Evolutionary conservation across 805 yeast genomes (phyloP).

Genomic region (Blastobotrys parvus): DNA sequence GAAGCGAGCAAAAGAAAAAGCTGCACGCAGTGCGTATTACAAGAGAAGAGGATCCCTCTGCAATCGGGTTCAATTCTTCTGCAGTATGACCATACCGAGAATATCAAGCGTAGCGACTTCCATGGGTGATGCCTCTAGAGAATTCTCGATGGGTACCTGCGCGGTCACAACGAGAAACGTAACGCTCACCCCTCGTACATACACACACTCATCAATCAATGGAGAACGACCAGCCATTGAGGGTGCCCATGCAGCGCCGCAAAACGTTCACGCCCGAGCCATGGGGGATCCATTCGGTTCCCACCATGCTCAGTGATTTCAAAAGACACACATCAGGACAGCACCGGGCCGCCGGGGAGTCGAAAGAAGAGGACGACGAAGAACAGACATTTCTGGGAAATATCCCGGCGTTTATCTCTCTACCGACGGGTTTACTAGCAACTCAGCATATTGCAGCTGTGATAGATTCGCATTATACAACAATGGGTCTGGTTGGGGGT

Average conservation of each 20-base stretch:
- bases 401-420: constrained; percentile 26
- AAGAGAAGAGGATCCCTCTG: no score
- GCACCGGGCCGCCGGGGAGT: not conserved
- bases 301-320: constrained; percentile 28
- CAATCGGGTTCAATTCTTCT: no score
- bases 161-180: no score
- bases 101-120: no score
- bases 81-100: no score
- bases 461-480: constrained; percentile 7
- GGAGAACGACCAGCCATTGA: not conserved
- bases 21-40: no score
- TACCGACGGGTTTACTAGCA: constrained; percentile 25
- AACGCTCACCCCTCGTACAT: no score
- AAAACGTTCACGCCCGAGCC: constrained; percentile 22
- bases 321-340: constrained; percentile 27
- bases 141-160: no score
- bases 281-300: constrained; percentile 31
- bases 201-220: not conserved
- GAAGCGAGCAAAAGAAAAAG: no score
- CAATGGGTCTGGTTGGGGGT: constrained; percentile 19
- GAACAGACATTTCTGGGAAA: constrained; percentile 14
- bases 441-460: constrained; percentile 14
- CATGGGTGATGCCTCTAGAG: no score
- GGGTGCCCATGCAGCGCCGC: constrained; percentile 13
- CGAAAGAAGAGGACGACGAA: constrained; percentile 1